A percentile compares a stretch with the other conserved stretches of the same genome.
Conservation (phyloP, 257 asterid genomes). For the Orobanche coerulescens region DNA sequence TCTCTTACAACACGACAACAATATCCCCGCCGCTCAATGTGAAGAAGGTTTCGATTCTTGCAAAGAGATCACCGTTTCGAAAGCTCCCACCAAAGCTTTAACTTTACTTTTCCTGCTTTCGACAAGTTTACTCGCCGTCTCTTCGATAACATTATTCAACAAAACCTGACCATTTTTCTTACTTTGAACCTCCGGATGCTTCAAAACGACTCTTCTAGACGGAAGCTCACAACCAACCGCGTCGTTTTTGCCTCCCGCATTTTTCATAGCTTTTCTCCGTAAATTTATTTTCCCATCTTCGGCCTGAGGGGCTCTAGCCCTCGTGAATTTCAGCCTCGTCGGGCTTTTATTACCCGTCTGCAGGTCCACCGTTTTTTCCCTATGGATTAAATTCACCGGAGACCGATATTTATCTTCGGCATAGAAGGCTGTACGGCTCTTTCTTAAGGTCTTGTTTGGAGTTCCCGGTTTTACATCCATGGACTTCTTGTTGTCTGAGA, state of each 20-base stretch:
- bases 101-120: constrained; percentile 54
- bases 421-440: background rate
- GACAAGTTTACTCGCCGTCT: constrained; percentile 47
- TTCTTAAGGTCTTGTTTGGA: background rate
- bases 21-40: constrained; percentile 12
- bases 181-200: constrained; percentile 34
- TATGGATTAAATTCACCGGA: constrained; percentile 40
- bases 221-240: constrained; percentile 8
- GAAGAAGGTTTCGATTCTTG: constrained; percentile 32
- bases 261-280: constrained; percentile 18
- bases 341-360: constrained; percentile 37
- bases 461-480: background rate
- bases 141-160: constrained; percentile 46
- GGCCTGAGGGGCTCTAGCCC: constrained; percentile 17
- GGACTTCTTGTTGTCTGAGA: constrained; percentile 6
- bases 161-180: constrained; percentile 35
- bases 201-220: constrained; percentile 24
- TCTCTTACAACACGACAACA: background rate
- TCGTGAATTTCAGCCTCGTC: constrained; percentile 39
- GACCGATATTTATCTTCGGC: constrained; percentile 27
- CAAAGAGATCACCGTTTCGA: constrained; percentile 47
- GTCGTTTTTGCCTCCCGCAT: constrained; percentile 6
- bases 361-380: constrained; percentile 41
- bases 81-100: constrained; percentile 52
- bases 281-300: constrained; percentile 22